Base-by-base conservation (phyloP, 2,329 filamentous ascomycete genomes). In the Aureobasidium sp. region DNA sequence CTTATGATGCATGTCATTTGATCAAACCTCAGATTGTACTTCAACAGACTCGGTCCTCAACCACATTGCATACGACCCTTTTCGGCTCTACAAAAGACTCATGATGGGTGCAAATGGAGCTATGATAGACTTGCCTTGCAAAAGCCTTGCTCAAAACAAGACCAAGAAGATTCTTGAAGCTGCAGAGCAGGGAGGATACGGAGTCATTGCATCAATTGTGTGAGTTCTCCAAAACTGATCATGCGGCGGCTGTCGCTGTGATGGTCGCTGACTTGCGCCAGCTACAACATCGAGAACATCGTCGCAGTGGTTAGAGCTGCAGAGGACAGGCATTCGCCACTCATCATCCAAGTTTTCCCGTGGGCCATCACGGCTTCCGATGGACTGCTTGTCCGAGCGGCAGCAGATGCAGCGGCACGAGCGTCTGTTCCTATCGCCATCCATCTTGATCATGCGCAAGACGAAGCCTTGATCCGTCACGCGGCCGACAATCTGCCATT, bases 311-410 rank as follows among this genome's bases (percentile, higher is more conserved):
- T 70, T 15, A 31, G 66, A 29, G 68, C 67, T 6, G 69, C 68
- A 34, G 68, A 71, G 20, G 62, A 62, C 9, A 65, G 64, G 20
- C 51, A 64, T 15, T 69, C 69, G 1, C 68, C 69, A 14, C 57
- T 69, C 9, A 69, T 69, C 9, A 56, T 70, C 31, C 67, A 68
- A 55, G 61, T 71, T 20, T 71, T 70, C 62, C 69, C 69, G 0
- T 70, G 68, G 68, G 68, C 68, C 7, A 69, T 70, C 44, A 65
- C 64, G 29, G 69, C 66, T 56, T 63, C 64, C 37, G 64, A 69
- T 52, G 68, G 66, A 41, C 66, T 69, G 0, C 64, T 71, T 15
- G 63, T 71, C 12, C 64, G 63, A 25, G 63, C 68, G 3, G 69
- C 69, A 11, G 68, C 68, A 17, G 62, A 67, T 2, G 68, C 68